These are phyloP conservation scores for Mucuna pruriens DNA, from an alignment of 306 rosid genomes.

Conservation along the genomic window DNA sequence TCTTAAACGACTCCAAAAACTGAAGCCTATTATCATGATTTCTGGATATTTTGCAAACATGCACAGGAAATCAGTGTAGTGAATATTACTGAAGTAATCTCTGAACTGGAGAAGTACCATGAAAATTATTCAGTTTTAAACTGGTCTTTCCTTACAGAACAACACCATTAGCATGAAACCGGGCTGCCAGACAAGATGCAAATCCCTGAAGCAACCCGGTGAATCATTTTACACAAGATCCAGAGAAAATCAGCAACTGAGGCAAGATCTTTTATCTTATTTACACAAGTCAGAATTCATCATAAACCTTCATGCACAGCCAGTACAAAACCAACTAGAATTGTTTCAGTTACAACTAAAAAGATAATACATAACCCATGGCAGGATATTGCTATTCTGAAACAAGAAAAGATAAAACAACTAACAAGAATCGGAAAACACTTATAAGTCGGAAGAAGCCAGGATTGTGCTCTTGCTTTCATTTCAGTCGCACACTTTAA, in stretches of 20 bases:
- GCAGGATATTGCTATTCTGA: background rate
- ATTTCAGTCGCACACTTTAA: background rate
- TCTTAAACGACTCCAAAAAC: background rate
- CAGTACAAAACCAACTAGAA: constrained; percentile 4
- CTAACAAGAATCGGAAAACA: constrained; percentile 15
- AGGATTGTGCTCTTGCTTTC: background rate
- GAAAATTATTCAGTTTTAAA: background rate
- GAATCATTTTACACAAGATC: background rate
- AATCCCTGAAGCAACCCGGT: background rate
- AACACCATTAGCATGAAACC: constrained; percentile 20
- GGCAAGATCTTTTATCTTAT: background rate
- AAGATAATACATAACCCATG: background rate
- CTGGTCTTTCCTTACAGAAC: constrained; percentile 1
- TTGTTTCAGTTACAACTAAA: constrained; percentile 10
- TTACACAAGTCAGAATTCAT: background rate
- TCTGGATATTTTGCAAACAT: background rate
- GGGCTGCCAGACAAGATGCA: constrained; percentile 1
- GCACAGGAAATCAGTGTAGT: background rate
- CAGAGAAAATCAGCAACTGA: background rate
- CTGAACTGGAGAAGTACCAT: background rate
- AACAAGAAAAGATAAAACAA: constrained; percentile 6
- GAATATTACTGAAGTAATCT: constrained; percentile 2
- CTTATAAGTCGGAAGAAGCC: background rate
- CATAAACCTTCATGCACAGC: background rate
- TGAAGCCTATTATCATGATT: background rate